Base-by-base conservation (phyloP, 176 grass and related monocot genomes). In the Zoysia pacifica region DNA sequence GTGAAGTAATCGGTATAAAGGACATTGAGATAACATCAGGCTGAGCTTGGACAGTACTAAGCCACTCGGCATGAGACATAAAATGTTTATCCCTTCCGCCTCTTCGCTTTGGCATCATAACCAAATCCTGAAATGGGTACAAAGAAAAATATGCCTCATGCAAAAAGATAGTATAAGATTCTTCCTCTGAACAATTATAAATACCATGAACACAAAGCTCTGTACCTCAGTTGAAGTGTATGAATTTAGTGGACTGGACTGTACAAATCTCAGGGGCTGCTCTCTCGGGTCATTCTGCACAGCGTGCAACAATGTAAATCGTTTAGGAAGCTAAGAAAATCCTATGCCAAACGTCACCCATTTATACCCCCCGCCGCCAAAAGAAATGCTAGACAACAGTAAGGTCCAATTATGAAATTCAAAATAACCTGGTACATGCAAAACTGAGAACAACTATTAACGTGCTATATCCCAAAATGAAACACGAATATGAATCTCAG, bases 11-110 rank as follows among this genome's bases (percentile, higher is more conserved):
- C 65, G 95, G 95, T 74, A 98, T 77, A 87, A 98, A 98, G 56
- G 95, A 93, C 95, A 98, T 94, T 51, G 88, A 94, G 47, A 94
- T 94, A 74, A 93, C 90, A 91, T 94, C 90, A 43, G 95, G 95
- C 76, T 93, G 79, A 74, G 67, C 47, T 72, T 94, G 95, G 81
- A 98, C 81, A 68, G 81, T 94, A 81, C 79, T 86, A 70, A 98
- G 63, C 95, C 95, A 98, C 78, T 94, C 90, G 42, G 55, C 72
- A 48, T 98, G 95, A 81, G 90, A 81, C 72, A 94, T 64, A 47
- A 73, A 87, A 51, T 83, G 85, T 86, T 52, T 91, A 83, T 94
- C 90, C 86, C 67, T 98, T 53, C 95, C 95, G 80, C 95, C 95
- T 94, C 95, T 94, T 67, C 90, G 76, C 79, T 93, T 98, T 48